Evolutionary conservation across 345 rosid genomes (phyloP).

Genomic region (Eutrema yunnanense): DNA sequence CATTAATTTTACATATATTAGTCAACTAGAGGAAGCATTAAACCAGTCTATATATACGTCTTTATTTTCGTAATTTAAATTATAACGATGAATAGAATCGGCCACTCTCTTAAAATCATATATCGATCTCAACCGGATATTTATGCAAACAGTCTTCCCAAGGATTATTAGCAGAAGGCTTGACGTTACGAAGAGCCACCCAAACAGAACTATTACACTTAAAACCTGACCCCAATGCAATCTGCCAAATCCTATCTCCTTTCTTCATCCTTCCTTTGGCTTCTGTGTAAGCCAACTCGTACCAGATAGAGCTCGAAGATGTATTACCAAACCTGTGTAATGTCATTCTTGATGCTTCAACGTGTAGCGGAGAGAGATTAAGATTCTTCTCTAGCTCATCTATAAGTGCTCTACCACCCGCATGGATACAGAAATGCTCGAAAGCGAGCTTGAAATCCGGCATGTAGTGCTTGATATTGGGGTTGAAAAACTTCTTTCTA

Average conservation of each 20-base stretch:
- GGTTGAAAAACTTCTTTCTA: slow-evolving; percentile 37
- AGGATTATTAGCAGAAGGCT: slow-evolving; percentile 40
- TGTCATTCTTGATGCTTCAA: slow-evolving; percentile 67
- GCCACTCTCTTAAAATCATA: background rate
- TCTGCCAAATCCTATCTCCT: slow-evolving; percentile 59
- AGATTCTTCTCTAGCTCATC: slow-evolving; percentile 56
- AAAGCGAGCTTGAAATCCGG: slow-evolving; percentile 57
- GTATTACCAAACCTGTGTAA: slow-evolving; percentile 59
- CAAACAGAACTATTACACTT: slow-evolving; percentile 62
- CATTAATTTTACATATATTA: background rate
- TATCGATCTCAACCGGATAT: slow-evolving; percentile 34
- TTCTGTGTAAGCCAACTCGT: slow-evolving; percentile 50
- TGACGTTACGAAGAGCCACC: slow-evolving; percentile 33
- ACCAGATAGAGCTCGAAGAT: slow-evolving; percentile 58
- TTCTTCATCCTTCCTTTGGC: slow-evolving; percentile 54
- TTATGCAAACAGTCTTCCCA: slow-evolving; percentile 42
- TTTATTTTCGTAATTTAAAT: background rate
- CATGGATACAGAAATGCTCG: slow-evolving; percentile 65
- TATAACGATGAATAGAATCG: background rate
- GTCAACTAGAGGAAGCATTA: too few relatives aligned
- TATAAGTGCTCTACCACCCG: slow-evolving; percentile 55
- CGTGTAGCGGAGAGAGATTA: slow-evolving; percentile 40
- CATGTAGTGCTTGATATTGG: slow-evolving; percentile 35
- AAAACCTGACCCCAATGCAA: slow-evolving; percentile 62
- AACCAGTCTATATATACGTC: background rate